These are phyloP conservation scores for Myrmaecium sp. DNA, from an alignment of 2,329 filamentous ascomycete genomes.

Conservation along the genomic window DNA sequence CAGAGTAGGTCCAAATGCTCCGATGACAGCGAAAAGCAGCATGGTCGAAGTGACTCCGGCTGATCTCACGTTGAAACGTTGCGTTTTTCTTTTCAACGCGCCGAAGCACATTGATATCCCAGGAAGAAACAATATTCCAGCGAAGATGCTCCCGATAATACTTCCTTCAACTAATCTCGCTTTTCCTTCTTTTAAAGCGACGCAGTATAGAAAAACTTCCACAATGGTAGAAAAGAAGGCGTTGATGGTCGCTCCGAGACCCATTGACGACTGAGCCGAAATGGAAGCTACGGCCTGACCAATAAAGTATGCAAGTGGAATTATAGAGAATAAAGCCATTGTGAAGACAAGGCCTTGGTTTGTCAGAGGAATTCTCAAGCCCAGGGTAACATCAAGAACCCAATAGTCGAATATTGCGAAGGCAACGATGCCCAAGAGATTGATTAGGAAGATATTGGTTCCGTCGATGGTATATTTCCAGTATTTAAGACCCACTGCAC, in stretches of 20 bases:
- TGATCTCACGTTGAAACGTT: conserved; percentile 92
- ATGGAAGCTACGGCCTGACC: conserved; percentile 97
- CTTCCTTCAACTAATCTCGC: conserved; percentile 86
- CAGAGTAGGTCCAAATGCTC: conserved; percentile 83
- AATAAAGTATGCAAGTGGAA: conserved; percentile 94
- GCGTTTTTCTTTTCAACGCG: conserved; percentile 92
- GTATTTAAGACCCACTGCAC: conserved; percentile 83
- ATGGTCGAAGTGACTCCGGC: conserved; percentile 96
- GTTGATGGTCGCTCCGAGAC: conserved; percentile 88
- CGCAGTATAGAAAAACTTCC: conserved; percentile 93
- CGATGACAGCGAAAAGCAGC: conserved; percentile 90
- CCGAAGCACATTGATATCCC: conserved; percentile 98
- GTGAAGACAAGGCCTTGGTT: conserved; percentile 75
- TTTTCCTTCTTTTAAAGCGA: conserved; percentile 85
- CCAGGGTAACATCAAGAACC: conserved; percentile 52
- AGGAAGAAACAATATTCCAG: conserved; percentile 84
- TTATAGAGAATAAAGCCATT: conserved; percentile 75
- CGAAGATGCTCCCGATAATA: conserved; percentile 95
- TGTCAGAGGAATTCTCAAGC: conserved; percentile 57
- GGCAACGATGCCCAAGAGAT: conserved; percentile 79
- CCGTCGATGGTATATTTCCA: conserved; percentile 99
- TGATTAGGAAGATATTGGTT: conserved; percentile 98
- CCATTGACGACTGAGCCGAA: conserved; percentile 97
- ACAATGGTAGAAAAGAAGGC: conserved; percentile 97
- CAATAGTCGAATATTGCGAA: conserved; percentile 92